Base-by-base conservation (phyloP, 2,329 filamentous ascomycete genomes). In the Ceratocystiopsis sp. region DNA sequence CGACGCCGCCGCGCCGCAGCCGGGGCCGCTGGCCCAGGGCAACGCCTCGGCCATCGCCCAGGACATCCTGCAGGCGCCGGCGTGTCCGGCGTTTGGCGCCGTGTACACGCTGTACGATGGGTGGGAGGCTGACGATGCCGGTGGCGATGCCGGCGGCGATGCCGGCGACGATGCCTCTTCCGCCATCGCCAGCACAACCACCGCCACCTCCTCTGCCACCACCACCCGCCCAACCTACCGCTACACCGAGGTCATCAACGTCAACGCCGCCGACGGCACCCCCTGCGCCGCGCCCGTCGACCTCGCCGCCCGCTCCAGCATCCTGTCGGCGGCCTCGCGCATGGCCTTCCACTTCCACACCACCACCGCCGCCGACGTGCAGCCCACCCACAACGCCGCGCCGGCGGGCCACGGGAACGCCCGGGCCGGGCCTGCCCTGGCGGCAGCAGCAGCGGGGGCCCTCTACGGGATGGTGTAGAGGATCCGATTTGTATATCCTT, bases 381-480 rank as follows among this genome's bases (percentile, higher is more conserved):
- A n/a, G n/a, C 13, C 8, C 6, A 38, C 17, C 18, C 12, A 18
- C 37, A 29, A 15, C 12, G 37, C 12, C 4, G 37, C 18, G n/a
- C 2, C 12, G 13, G 18, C 37, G 19, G 12, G 11, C 4, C 12
- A 2, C 4, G 32, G n/a, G 4, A 41, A 33, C 7, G 43, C 19
- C 13, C 37, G 35, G 18, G 11, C 18, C 13, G 38, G 34, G 18
- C 45, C 45, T 18, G 45, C 42, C 10, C 40, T 46, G 12, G 42
- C 45, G 13, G 45, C 45, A 0, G 37, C 35, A 4, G 45, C 37
- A 14, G 29, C 35, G 21, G 21, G 21, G 4, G 21, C 21, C n/a
- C 42, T 46, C 21, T 46, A 44, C 40, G 35, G 41, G 29, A 34
- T 46, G 33, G 34, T 40, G 4, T 42, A 46, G 21, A n/a, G n/a